phyloP scores from a whole-genome alignment of 495 filamentous ascomycete species.

The Penicillium argentinense region DNA sequence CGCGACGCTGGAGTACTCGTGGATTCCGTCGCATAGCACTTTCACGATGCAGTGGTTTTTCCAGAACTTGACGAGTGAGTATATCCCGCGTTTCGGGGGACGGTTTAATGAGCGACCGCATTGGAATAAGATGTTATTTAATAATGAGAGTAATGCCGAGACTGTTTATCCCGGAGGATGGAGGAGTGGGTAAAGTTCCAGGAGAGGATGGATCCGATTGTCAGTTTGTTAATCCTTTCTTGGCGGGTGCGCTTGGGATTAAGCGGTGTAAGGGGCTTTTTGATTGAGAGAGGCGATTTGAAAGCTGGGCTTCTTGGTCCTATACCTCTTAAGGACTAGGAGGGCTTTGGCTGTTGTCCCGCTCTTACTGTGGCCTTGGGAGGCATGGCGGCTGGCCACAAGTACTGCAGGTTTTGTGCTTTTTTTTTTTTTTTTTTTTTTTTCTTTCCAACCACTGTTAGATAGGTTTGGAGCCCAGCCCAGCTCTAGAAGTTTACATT shows the following conservation, averaged over 20 bases:
- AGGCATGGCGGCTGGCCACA: no score
- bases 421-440: no score
- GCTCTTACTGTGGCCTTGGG: no score
- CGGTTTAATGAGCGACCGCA: not conserved
- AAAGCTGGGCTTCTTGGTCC: no score
- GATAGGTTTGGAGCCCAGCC: no score
- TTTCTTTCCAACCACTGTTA: no score
- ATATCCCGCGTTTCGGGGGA: not conserved
- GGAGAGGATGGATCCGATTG: conserved; percentile 1
- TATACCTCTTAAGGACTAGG: no score
- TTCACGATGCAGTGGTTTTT: not conserved
- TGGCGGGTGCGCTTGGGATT: not conserved
- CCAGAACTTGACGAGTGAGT: not conserved
- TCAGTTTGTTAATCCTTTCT: conserved; percentile 1
- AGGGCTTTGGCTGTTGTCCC: no score
- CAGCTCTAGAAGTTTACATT: no score
- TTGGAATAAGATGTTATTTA: not conserved
- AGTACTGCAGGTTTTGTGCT: no score
- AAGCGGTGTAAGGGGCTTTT: conserved; percentile 1
- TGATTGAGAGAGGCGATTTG: no score
- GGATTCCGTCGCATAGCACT: not conserved
- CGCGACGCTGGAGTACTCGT: not conserved
- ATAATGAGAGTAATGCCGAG: not conserved
- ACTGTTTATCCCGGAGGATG: not conserved
- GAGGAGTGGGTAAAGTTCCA: not conserved